A percentile compares a stretch with the other conserved stretches of the same genome.
Conservation (phyloP, 148 eudicot genomes). For the Chenopodium formosanum region DNA sequence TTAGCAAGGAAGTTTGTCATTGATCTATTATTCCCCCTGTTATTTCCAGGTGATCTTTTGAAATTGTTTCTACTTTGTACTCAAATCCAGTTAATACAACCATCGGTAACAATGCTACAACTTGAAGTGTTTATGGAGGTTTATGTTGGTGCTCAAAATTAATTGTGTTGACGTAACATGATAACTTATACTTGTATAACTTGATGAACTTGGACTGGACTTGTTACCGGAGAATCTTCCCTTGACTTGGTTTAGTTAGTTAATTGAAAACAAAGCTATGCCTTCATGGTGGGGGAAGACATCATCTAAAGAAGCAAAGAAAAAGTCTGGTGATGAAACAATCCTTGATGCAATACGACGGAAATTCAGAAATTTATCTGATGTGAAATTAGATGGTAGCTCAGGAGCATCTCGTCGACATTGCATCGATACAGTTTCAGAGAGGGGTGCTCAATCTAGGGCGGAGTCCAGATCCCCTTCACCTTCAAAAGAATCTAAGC, state of each 20-base stretch:
- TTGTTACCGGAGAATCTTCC: slow-evolving; percentile 1
- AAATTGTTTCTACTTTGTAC: not conserved
- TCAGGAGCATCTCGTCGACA: slow-evolving; percentile 71
- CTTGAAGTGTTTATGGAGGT: slow-evolving; percentile 13
- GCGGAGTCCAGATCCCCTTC: slow-evolving; percentile 75
- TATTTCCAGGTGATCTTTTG: slow-evolving; percentile 22
- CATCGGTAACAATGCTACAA: slow-evolving; percentile 7
- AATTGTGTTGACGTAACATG: not conserved
- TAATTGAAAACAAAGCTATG: slow-evolving; percentile 45
- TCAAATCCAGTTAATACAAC: slow-evolving; percentile 2
- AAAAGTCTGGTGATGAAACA: slow-evolving; percentile 70
- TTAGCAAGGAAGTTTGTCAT: slow-evolving; percentile 1
- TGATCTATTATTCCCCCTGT: not conserved
- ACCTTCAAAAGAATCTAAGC: slow-evolving; percentile 60
- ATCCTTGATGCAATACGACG: slow-evolving; percentile 62
- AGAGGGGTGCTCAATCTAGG: slow-evolving; percentile 61
- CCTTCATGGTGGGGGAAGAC: slow-evolving; percentile 90
- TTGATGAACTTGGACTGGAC: slow-evolving; percentile 15
- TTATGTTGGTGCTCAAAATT: slow-evolving; percentile 1
- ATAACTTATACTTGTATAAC: slow-evolving; percentile 15
- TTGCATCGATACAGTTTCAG: slow-evolving; percentile 63
- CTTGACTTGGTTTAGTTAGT: slow-evolving; percentile 9
- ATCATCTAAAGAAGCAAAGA: slow-evolving; percentile 84
- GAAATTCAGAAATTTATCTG: slow-evolving; percentile 59
- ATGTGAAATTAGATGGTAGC: slow-evolving; percentile 56